A percentile compares a stretch with the other conserved stretches of the same genome.
These are phyloP conservation scores for Chalaropsis ovoidea DNA, from an alignment of 2,329 filamentous ascomycete genomes.

Conservation along the genomic window DNA sequence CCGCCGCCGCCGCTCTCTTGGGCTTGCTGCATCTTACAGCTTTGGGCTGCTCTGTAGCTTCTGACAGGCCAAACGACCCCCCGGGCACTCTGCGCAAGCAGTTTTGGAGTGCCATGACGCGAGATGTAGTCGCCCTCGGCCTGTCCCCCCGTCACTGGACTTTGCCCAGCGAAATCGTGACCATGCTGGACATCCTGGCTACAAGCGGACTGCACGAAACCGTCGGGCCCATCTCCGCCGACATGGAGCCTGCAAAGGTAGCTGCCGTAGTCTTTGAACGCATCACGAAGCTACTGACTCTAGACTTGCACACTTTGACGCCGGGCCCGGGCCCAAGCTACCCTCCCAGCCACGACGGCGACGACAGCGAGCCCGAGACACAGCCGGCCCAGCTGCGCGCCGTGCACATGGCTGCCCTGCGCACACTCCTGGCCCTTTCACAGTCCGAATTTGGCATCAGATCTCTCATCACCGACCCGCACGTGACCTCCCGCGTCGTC, in stretches of 20 bases:
- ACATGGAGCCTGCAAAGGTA: slow-evolving; percentile 36
- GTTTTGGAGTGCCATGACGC: slow-evolving; percentile 60
- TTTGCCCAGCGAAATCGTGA: slow-evolving; percentile 50
- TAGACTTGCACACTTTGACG: slow-evolving; percentile 22
- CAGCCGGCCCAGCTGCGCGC: slow-evolving; percentile 34
- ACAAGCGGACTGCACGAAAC: slow-evolving; percentile 54
- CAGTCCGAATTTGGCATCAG: slow-evolving; percentile 51
- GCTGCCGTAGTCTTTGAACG: slow-evolving; percentile 48
- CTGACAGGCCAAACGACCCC: slow-evolving; percentile 29
- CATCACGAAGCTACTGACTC: slow-evolving; percentile 51
- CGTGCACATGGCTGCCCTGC: slow-evolving; percentile 40
- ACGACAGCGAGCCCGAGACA: background rate
- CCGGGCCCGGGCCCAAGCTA: slow-evolving; percentile 37
- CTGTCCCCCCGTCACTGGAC: slow-evolving; percentile 52
- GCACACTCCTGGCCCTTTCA: slow-evolving; percentile 51
- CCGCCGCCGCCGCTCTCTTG: slow-evolving; percentile 23
- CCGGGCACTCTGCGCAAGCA: slow-evolving; percentile 31
- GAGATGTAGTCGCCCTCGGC: slow-evolving; percentile 56
- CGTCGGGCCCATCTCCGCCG: slow-evolving; percentile 53
- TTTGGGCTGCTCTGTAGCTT: slow-evolving; percentile 44
- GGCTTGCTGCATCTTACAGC: slow-evolving; percentile 52
- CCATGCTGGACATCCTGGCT: slow-evolving; percentile 55
- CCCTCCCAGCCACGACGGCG: slow-evolving; percentile 33
- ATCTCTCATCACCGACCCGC: slow-evolving; percentile 57
- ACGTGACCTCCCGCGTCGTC: slow-evolving; percentile 64